These are phyloP conservation scores for Agrostemma githago DNA, from an alignment of 148 eudicot species.

Conservation along the genomic window DNA sequence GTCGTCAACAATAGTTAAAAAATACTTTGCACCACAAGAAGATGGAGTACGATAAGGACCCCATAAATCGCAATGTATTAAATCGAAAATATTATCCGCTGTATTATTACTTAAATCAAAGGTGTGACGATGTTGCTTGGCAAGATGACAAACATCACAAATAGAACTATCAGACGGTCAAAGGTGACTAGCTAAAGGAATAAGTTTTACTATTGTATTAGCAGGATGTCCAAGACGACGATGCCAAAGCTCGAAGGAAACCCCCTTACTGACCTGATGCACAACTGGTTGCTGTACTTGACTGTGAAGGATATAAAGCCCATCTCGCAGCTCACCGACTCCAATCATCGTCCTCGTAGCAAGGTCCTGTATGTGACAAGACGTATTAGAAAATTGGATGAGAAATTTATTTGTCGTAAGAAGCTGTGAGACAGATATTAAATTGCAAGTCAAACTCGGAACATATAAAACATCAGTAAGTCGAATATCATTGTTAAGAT, in stretches of 20 bases:
- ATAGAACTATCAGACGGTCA: background rate
- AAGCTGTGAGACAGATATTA: background rate
- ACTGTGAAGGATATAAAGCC: background rate
- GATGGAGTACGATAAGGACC: background rate
- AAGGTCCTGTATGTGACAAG: background rate
- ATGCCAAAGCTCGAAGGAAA: background rate
- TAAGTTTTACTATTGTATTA: background rate
- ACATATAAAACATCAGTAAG: slow-evolving; percentile 9
- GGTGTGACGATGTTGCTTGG: background rate
- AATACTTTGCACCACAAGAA: background rate
- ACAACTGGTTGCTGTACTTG: too few species aligned
- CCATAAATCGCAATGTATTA: background rate
- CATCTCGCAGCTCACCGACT: background rate
- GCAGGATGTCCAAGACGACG: background rate
- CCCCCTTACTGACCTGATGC: background rate
- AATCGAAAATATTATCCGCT: background rate
- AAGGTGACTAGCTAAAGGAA: background rate
- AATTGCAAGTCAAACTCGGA: background rate
- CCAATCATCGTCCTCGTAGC: background rate
- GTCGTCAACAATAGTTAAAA: background rate
- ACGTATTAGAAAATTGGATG: background rate
- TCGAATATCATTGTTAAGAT: too few species aligned
- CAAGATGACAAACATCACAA: background rate
- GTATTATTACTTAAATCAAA: background rate
- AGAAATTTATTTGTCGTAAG: background rate